phyloP scores from a whole-genome alignment of 163 green algal genomes.

The Chlamydomonas reinhardtii region DNA sequence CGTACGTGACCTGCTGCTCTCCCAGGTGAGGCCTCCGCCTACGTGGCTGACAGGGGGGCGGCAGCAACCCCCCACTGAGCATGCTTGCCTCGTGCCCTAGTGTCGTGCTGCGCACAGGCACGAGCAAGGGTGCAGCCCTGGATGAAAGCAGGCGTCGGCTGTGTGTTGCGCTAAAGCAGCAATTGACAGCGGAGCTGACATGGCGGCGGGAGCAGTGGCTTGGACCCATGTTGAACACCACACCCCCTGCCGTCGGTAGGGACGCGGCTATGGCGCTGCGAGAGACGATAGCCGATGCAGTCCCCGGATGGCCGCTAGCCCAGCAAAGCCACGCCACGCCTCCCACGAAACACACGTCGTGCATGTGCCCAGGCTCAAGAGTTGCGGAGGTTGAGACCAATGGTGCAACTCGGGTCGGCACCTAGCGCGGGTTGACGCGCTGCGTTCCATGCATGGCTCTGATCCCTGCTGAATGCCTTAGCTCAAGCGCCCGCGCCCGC shows the following conservation, averaged over 20 bases:
- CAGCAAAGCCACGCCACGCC: too few species aligned
- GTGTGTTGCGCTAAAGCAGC: background rate
- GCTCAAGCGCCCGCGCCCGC: too few species aligned
- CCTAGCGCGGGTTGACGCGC: too few species aligned
- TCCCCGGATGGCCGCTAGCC: too few species aligned
- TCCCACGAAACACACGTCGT: too few species aligned
- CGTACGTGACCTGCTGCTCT: slow-evolving; percentile 91
- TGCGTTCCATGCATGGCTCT: too few species aligned
- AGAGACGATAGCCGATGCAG: background rate
- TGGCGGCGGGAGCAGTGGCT: slow-evolving; percentile 21
- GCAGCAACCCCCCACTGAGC: slow-evolving; percentile 21
- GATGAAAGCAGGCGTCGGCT: slow-evolving; percentile 16
- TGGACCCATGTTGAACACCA: slow-evolving; percentile 29
- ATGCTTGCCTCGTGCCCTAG: slow-evolving; percentile 23
- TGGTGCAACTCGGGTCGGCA: too few species aligned
- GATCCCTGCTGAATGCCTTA: too few species aligned
- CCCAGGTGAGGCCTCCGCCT: slow-evolving; percentile 78
- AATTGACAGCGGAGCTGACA: background rate
- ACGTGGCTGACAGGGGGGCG: background rate
- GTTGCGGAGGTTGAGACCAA: background rate
- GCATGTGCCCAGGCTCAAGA: too few species aligned
- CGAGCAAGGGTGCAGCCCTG: slow-evolving; percentile 18
- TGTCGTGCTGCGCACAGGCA: slow-evolving; percentile 38
- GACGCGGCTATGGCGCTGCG: slow-evolving; percentile 8
- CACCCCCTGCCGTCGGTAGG: slow-evolving; percentile 48